Evolutionary conservation across 331 rosid genomes (phyloP), one percentile per base, ranked within the genome.

Genomic region (Quercus phellos): DNA sequence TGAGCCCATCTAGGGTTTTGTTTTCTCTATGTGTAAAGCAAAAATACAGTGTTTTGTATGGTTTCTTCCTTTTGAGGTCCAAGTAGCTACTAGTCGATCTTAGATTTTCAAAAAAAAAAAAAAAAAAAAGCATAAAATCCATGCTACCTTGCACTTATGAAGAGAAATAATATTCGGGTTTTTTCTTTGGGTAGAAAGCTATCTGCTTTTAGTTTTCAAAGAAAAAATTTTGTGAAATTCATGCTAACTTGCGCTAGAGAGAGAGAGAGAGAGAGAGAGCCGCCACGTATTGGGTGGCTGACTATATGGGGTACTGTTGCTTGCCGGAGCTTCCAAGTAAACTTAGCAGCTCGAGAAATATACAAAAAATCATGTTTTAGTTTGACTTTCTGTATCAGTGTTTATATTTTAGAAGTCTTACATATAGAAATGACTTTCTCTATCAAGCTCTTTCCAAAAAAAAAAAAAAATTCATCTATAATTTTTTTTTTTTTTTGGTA

Each of bases 321-420:
- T 87, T 91, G 92, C 90, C 89, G 89, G 88, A 83, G 86, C 84
- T 74, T 86, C 83, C 76, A 91, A 88, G 90, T 89, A 90, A 88
- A 68, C 55, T 81, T 82, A 80, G 81, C 60, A 80, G 86, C 88
- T 90, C 92, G 82, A 90, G 83, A 84, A 79, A 78, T 90, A 81
- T 82, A 77, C 76, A 75, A 82, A 71, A 79, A n/a, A 59, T 55
- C 74, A 6, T 74, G 5, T 81, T 74, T 12, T 11, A 46, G 17
- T 46, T 91, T 86, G 93, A 91, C 96, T 90, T 94, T 84, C 68
- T 17, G 73, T 67, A 59, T 66, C 13, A 53, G 55, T 68, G 50
- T 75, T 50, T 38, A 35, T 43, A 75, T 43, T 80, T 71, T 75
- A 46, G 3, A 30, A 2, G 59, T 64, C 55, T 38, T 22, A 54